Percentiles rank a stretch among this genome's conserved stretches.
Conservation (phyloP, 2,329 filamentous ascomycete genomes). For the Colletotrichum aenigma region DNA sequence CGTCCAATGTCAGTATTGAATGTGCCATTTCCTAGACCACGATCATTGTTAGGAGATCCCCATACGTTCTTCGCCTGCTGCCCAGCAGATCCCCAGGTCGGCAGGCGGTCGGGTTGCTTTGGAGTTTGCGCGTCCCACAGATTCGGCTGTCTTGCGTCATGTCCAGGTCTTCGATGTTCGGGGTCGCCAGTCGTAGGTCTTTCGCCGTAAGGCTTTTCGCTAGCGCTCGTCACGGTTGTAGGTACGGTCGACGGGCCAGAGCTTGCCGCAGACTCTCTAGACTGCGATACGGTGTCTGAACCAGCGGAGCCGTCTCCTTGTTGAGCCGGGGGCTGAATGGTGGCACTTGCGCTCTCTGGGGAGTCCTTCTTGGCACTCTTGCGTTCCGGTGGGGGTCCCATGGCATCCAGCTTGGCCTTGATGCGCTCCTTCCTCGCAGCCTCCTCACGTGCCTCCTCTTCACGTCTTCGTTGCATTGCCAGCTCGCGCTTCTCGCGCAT, state of each 20-base stretch:
- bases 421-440: slow-evolving; percentile 74
- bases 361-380: slow-evolving; percentile 61
- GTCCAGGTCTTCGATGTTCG: slow-evolving; percentile 21
- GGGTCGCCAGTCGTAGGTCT: background rate
- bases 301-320: slow-evolving; percentile 19
- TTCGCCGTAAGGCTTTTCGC: slow-evolving; percentile 3
- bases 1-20: slow-evolving; percentile 68
- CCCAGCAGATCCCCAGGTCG: slow-evolving; percentile 52
- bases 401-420: slow-evolving; percentile 71
- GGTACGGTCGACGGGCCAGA: background rate
- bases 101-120: slow-evolving; percentile 49
- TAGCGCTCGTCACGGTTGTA: background rate
- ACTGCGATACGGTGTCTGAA: slow-evolving; percentile 5
- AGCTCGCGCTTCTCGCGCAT: slow-evolving; percentile 75
- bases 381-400: slow-evolving; percentile 68
- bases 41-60: slow-evolving; percentile 74
- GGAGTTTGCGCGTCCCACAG: slow-evolving; percentile 23
- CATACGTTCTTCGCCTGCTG: slow-evolving; percentile 68
- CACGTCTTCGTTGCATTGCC: slow-evolving; percentile 69
- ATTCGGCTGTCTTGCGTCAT: slow-evolving; percentile 20
- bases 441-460: slow-evolving; percentile 74
- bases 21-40: slow-evolving; percentile 78
- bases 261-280: background rate
- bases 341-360: slow-evolving; percentile 47
- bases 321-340: slow-evolving; percentile 24